These are phyloP conservation scores for Plasmodium yoelii DNA, from an alignment of 169 alveolate genomes.

Conservation along the genomic window DNA sequence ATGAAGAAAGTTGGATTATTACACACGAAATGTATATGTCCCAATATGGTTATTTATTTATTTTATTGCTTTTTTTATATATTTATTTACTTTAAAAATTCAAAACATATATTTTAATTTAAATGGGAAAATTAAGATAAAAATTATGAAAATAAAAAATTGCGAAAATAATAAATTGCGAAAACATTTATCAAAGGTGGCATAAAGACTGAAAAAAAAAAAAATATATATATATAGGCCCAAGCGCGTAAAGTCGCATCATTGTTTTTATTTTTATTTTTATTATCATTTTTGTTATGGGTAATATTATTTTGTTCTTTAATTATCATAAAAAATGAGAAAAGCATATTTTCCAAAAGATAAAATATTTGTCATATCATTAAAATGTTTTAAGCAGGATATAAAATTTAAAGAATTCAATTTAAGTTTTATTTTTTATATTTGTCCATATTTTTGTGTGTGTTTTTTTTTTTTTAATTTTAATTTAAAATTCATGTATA, in stretches of 20 bases:
- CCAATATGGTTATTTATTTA: too few species aligned
- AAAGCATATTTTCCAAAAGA: constrained; percentile 4
- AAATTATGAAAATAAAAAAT: too few species aligned
- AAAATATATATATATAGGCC: neutral
- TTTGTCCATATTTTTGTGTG: constrained; percentile 23
- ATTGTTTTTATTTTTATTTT: neutral
- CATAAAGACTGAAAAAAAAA: neutral
- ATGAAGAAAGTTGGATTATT: too few species aligned
- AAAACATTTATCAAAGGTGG: too few species aligned
- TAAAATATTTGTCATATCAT: constrained; percentile 24
- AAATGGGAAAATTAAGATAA: too few species aligned
- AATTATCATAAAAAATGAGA: neutral
- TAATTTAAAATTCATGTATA: neutral
- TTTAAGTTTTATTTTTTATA: neutral
- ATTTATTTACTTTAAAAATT: too few species aligned
- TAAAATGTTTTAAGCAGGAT: constrained; percentile 14
- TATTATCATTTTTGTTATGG: neutral
- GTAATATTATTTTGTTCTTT: neutral
- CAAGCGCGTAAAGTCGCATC: neutral
- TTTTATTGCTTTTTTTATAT: too few species aligned
- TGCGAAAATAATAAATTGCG: too few species aligned
- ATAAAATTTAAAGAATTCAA: constrained; percentile 3
- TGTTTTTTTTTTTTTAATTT: neutral
- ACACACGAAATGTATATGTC: too few species aligned
- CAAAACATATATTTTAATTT: too few species aligned